Conservation (phyloP, 2,329 filamentous ascomycete genomes). For the Fusarium tanahbumbuense region DNA sequence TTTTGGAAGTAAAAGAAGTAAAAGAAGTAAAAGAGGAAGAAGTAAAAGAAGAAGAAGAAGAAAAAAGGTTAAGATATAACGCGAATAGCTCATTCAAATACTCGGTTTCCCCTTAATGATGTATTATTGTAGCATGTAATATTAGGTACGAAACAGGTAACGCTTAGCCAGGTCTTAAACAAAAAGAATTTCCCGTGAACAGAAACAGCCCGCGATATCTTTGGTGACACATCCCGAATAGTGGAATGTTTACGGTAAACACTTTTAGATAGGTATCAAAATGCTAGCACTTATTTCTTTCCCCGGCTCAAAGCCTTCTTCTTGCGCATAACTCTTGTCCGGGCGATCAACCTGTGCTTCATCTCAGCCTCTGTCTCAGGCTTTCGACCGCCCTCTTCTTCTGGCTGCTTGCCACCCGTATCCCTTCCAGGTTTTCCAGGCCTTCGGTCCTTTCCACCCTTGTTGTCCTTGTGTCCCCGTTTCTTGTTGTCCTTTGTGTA, state of each 20-base stretch:
- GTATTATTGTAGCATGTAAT: slow-evolving; percentile 26
- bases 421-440: background rate
- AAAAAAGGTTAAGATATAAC: background rate
- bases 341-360: slow-evolving; percentile 82
- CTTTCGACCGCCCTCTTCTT: slow-evolving; percentile 47
- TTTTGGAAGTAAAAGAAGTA: slow-evolving; percentile 56
- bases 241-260: slow-evolving; percentile 21
- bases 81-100: background rate
- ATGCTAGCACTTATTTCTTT: slow-evolving; percentile 43
- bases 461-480: slow-evolving; percentile 35
- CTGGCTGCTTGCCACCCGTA: background rate
- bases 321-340: slow-evolving; percentile 83
- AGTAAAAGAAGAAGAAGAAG: too few species aligned
- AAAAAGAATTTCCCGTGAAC: background rate
- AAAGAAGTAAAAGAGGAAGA: too few species aligned
- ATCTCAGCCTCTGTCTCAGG: slow-evolving; percentile 56
- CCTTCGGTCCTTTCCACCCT: slow-evolving; percentile 17
- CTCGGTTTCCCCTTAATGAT: slow-evolving; percentile 29
- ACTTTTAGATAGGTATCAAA: slow-evolving; percentile 35
- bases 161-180: background rate
- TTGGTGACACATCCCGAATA: slow-evolving; percentile 1
- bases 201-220: slow-evolving; percentile 8
- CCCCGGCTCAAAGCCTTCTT: slow-evolving; percentile 64
- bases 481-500: slow-evolving; percentile 38
- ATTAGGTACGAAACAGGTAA: slow-evolving; percentile 1